phyloP scores from a whole-genome alignment of 805 yeast species.

The Yarrowia hollandica region DNA sequence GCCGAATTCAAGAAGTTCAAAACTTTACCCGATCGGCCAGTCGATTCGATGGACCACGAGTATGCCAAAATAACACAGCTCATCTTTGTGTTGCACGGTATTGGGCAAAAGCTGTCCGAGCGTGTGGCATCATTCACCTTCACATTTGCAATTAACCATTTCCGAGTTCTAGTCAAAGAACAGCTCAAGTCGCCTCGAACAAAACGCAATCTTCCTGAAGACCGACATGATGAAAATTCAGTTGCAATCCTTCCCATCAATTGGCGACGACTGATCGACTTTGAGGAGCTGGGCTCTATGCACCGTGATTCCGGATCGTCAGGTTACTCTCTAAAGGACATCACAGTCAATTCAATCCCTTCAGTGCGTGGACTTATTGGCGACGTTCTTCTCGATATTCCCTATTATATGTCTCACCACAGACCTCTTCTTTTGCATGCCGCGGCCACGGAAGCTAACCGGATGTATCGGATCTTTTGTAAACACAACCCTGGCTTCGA shows the following conservation, averaged over 20 bases:
- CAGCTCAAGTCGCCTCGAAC: constrained; percentile 35
- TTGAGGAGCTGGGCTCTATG: constrained; percentile 39
- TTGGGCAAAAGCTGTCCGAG: constrained; percentile 85
- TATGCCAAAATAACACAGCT: constrained; percentile 55
- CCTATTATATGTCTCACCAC: constrained; percentile 74
- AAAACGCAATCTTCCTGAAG: constrained; percentile 30
- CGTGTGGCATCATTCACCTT: constrained; percentile 81
- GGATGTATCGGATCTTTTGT: constrained; percentile 60
- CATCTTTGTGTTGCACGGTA: constrained; percentile 86
- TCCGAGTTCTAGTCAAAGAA: constrained; percentile 41
- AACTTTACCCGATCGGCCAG: constrained; percentile 37
- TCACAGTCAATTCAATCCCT: constrained; percentile 75
- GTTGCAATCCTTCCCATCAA: constrained; percentile 67
- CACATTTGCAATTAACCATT: constrained; percentile 60
- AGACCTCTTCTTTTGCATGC: constrained; percentile 61
- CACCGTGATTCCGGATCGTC: not conserved
- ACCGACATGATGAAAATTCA: constrained; percentile 31
- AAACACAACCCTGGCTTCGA: constrained; percentile 68
- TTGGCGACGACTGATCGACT: constrained; percentile 71
- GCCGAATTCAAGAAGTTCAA: constrained; percentile 37
- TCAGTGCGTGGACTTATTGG: constrained; percentile 76
- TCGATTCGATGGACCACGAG: constrained; percentile 35
- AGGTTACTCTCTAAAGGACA: constrained; percentile 61
- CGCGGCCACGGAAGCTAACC: constrained; percentile 70
- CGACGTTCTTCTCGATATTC: constrained; percentile 81